Evolutionary conservation across 352 stramenopile genomes (phyloP).

Genomic region (Phytophthora fragariae): DNA sequence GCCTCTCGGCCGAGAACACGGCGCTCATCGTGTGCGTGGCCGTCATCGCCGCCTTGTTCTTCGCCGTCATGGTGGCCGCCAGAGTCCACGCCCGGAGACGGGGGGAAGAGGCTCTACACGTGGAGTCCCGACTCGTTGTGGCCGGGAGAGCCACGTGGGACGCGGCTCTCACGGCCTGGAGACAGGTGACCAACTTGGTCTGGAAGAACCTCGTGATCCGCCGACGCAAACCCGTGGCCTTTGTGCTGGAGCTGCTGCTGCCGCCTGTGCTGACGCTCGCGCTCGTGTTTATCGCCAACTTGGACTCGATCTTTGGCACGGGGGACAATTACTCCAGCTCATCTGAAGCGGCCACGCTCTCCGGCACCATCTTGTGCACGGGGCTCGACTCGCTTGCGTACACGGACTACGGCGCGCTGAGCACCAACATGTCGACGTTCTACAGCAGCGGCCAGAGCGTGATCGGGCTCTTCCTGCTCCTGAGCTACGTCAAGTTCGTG

Average conservation of each 20-base stretch:
- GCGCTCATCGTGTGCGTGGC: constrained; percentile 38
- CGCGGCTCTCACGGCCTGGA: constrained; percentile 43
- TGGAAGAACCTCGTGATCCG: constrained; percentile 79
- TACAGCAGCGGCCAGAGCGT: constrained; percentile 72
- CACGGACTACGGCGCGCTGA: constrained; percentile 46
- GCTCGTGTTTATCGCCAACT: constrained; percentile 69
- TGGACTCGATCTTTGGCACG: constrained; percentile 56
- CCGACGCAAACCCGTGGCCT: constrained; percentile 49
- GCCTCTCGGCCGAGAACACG: constrained; percentile 40
- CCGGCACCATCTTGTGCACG: constrained; percentile 46
- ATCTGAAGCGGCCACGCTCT: constrained; percentile 24
- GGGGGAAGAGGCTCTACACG: too few species aligned
- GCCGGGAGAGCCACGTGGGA: constrained; percentile 37
- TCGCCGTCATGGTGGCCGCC: constrained; percentile 28
- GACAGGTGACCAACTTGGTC: constrained; percentile 67
- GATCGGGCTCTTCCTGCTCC: constrained; percentile 64
- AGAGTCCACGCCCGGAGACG: constrained; percentile 36
- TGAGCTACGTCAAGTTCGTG: constrained; percentile 74
- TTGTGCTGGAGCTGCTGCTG: constrained; percentile 70
- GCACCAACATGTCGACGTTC: constrained; percentile 62
- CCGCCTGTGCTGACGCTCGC: constrained; percentile 57
- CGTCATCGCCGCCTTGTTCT: constrained; percentile 34
- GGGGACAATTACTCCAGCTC: constrained; percentile 24
- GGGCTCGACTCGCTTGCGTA: constrained; percentile 34
- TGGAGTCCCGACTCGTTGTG: constrained; percentile 42